Evolutionary conservation across 495 filamentous ascomycete species (phyloP).

Genomic region (Pyrenopolyporus hunteri): DNA sequence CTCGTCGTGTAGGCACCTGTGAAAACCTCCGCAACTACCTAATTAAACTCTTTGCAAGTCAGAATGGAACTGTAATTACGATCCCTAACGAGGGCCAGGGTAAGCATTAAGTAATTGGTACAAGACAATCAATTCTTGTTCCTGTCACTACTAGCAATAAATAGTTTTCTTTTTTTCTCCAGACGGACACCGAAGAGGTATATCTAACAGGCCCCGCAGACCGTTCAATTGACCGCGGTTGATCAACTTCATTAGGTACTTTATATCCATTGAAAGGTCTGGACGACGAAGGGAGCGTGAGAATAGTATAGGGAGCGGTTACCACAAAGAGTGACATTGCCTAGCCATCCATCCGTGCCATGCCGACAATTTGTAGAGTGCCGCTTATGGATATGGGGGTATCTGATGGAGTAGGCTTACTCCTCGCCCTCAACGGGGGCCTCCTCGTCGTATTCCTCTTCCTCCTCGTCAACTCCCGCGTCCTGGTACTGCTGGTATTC

Average conservation of each 20-base stretch:
- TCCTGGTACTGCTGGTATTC: constrained; percentile 99
- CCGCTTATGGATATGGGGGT: constrained; percentile 31
- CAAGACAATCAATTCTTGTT: constrained; percentile 41
- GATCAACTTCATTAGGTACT: constrained; percentile 38
- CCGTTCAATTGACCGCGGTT: constrained; percentile 31
- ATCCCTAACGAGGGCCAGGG: not conserved
- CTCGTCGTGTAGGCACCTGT: too few species aligned
- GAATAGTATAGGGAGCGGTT: constrained; percentile 41
- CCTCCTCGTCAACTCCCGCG: constrained; percentile 78
- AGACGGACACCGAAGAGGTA: constrained; percentile 41
- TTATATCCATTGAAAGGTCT: constrained; percentile 41
- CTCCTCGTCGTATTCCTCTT: constrained; percentile 71
- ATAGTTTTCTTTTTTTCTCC: constrained; percentile 35
- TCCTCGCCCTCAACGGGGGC: constrained; percentile 41
- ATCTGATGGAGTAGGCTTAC: constrained; percentile 34
- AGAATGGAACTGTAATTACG: not conserved
- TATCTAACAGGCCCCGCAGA: constrained; percentile 41
- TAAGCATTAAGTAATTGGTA: constrained; percentile 20
- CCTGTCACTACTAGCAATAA: constrained; percentile 43
- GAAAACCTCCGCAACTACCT: too few species aligned
- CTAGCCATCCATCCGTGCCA: constrained; percentile 25
- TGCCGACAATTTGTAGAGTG: constrained; percentile 18
- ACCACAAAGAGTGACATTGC: constrained; percentile 30
- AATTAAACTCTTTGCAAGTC: not conserved
- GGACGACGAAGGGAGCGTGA: constrained; percentile 36